Evolutionary conservation across 2,329 filamentous ascomycete species (phyloP).

Genomic region (Aspergillus sp.): DNA sequence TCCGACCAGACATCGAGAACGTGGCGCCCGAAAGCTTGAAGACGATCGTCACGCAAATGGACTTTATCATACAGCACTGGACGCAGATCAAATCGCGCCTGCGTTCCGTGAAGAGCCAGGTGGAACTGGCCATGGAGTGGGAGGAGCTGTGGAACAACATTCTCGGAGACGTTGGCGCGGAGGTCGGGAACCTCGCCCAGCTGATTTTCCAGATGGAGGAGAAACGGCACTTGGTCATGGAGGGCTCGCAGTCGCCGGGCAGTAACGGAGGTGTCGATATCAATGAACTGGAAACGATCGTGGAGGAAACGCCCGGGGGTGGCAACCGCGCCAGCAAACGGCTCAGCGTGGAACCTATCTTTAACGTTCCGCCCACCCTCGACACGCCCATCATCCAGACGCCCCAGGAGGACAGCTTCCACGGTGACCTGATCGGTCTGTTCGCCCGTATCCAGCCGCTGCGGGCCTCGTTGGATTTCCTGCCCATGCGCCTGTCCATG

Average conservation of each 20-base stretch:
- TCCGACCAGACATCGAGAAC: constrained; percentile 69
- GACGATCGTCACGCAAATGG: constrained; percentile 82
- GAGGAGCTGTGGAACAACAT: constrained; percentile 95
- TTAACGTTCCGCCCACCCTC: constrained; percentile 51
- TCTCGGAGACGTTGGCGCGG: constrained; percentile 85
- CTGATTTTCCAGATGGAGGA: constrained; percentile 98
- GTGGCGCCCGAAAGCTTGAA: constrained; percentile 72
- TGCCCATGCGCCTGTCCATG: constrained; percentile 88
- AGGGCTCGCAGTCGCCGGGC: constrained; percentile 54
- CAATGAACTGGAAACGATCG: constrained; percentile 86
- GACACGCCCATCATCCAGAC: constrained; percentile 45
- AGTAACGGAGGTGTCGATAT: constrained; percentile 64
- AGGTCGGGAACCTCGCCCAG: constrained; percentile 75
- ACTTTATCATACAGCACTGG: constrained; percentile 82
- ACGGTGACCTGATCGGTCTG: constrained; percentile 81
- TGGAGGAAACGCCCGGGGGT: constrained; percentile 73
- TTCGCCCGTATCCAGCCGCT: constrained; percentile 96
- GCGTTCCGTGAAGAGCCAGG: constrained; percentile 79
- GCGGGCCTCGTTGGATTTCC: constrained; percentile 86
- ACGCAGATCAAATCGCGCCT: constrained; percentile 74
- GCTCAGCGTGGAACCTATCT: constrained; percentile 63
- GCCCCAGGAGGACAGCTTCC: constrained; percentile 77
- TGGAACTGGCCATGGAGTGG: constrained; percentile 98
- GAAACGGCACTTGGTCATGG: constrained; percentile 75
- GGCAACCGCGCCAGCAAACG: constrained; percentile 60